Percentiles rank a stretch among this genome's conserved stretches.
These are phyloP conservation scores for Mycena chlorophos DNA, from an alignment of 768 basidiomycete species.

Conservation along the genomic window DNA sequence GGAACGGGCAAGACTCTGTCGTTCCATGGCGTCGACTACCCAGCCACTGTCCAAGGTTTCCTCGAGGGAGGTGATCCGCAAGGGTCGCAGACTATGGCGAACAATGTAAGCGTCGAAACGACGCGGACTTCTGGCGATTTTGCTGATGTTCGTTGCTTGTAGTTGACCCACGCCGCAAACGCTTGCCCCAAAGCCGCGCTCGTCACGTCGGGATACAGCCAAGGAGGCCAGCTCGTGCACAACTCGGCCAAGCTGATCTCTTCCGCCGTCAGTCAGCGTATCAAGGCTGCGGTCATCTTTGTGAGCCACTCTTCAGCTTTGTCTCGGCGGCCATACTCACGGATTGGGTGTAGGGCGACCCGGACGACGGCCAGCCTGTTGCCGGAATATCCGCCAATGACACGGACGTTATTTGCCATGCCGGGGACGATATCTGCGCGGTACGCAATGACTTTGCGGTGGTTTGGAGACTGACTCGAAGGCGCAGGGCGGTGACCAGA, in stretches of 20 bases:
- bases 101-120: conserved; percentile 9
- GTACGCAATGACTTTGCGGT: background rate
- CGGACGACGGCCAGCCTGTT: conserved; percentile 12
- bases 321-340: background rate
- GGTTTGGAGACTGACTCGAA: background rate
- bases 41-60: conserved; percentile 20
- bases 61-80: conserved; percentile 22
- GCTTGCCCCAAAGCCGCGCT: conserved; percentile 21
- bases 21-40: conserved; percentile 24
- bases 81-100: conserved; percentile 23
- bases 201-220: conserved; percentile 22
- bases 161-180: conserved; percentile 21
- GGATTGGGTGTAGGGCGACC: conserved; percentile 8
- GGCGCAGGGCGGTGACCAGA: conserved; percentile 1
- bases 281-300: conserved; percentile 25
- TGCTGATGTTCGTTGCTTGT: background rate
- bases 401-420: conserved; percentile 17
- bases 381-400: conserved; percentile 6
- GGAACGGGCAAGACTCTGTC: conserved; percentile 19
- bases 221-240: conserved; percentile 24
- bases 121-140: background rate
- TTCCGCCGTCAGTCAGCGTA: conserved; percentile 8
- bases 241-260: conserved; percentile 22
- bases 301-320: conserved; percentile 8
- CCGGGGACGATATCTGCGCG: conserved; percentile 12